These are phyloP conservation scores for Claviceps purpurea DNA, from an alignment of 2,329 filamentous ascomycete genomes.

Conservation along the genomic window DNA sequence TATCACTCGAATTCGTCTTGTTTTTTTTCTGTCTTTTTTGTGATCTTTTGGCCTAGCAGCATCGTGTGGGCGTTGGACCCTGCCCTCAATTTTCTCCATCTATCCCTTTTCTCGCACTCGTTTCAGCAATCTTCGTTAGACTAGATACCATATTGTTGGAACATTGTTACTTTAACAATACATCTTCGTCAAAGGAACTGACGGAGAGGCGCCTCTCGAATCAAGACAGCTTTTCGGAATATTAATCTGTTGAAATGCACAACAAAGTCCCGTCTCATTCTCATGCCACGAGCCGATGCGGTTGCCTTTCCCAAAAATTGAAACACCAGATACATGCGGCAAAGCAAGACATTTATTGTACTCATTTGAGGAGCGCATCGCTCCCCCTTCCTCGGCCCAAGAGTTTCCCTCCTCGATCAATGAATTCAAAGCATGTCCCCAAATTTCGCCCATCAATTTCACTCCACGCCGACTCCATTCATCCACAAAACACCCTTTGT, in stretches of 20 bases:
- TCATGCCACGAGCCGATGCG: background rate
- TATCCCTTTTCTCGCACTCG: background rate
- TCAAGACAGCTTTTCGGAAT: background rate
- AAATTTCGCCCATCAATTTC: background rate
- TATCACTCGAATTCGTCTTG: background rate
- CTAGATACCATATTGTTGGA: background rate
- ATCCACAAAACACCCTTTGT: background rate
- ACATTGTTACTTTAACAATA: background rate
- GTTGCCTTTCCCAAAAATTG: too few relatives aligned
- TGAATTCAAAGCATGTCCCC: background rate
- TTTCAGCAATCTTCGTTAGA: background rate
- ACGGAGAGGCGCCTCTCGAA: background rate
- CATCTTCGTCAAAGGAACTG: background rate
- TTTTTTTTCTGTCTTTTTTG: background rate
- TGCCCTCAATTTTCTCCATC: background rate
- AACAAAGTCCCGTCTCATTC: background rate
- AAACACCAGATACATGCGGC: background rate
- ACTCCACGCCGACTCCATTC: background rate
- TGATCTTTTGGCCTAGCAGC: background rate
- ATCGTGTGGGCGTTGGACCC: background rate
- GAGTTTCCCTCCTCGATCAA: background rate
- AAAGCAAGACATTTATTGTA: background rate
- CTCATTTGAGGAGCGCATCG: background rate
- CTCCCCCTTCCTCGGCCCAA: too few relatives aligned
- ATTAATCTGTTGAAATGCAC: background rate